A percentile compares a stretch with the other conserved stretches of the same genome.
Conservation (phyloP, 2,329 filamentous ascomycete genomes). For the Botrytis paeoniae region DNA sequence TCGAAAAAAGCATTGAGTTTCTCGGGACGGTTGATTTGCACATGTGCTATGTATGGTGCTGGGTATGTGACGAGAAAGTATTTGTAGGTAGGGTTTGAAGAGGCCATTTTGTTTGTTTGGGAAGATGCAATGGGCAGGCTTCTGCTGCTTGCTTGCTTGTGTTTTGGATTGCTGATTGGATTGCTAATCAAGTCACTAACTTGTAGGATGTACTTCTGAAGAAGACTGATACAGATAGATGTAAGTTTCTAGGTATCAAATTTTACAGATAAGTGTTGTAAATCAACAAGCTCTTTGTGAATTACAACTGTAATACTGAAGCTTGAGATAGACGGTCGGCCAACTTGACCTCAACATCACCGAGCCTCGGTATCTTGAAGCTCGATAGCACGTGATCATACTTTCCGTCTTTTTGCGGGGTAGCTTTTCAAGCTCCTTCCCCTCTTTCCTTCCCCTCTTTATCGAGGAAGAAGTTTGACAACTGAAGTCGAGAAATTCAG, state of each 20-base stretch:
- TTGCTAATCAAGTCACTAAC: neutral
- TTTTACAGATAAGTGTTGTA: neutral
- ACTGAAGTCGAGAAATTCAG: neutral
- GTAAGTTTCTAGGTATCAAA: neutral
- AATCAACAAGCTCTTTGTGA: neutral
- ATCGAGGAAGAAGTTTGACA: neutral
- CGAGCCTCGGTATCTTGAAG: constrained; percentile 7
- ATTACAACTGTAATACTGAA: neutral
- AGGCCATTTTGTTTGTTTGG: constrained; percentile 22
- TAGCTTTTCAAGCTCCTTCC: neutral
- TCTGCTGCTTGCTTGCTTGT: constrained; percentile 1
- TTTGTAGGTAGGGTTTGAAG: constrained; percentile 25
- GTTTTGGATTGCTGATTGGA: neutral
- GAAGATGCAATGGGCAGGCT: neutral
- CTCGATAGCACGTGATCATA: neutral
- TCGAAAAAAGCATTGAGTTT: constrained; percentile 89
- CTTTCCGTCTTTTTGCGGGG: neutral
- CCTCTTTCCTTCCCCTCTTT: neutral
- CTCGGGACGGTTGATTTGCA: constrained; percentile 82
- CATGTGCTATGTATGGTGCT: constrained; percentile 72
- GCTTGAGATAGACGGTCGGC: neutral
- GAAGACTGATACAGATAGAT: neutral
- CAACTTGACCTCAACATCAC: neutral
- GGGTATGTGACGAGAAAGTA: constrained; percentile 65
- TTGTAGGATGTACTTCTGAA: neutral